Evolutionary conservation across 2,329 filamentous ascomycete genomes (phyloP).

Genomic region (Fusarium sp.): DNA sequence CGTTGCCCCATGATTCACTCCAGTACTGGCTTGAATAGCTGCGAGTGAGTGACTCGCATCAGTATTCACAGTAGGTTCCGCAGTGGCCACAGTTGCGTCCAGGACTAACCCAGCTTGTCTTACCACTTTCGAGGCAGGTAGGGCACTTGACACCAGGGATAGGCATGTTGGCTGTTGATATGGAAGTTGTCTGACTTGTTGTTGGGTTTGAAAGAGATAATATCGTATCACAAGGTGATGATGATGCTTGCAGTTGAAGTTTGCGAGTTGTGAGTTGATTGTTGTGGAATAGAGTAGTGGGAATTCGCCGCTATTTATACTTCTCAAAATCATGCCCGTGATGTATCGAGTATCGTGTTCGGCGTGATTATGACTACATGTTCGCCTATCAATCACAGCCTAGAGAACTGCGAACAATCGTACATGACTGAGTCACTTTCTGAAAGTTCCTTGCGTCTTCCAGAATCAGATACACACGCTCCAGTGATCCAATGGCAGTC

Average conservation of each 20-base stretch:
- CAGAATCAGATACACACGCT: neutral
- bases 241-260: neutral
- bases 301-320: neutral
- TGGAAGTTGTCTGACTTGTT: rapidly evolving
- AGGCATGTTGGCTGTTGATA: neutral
- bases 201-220: rapidly evolving
- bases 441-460: neutral
- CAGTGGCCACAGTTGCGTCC: neutral
- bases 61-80: neutral
- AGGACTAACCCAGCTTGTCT: neutral
- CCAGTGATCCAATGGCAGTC: neutral
- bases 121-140: neutral
- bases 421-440: neutral
- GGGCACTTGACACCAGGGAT: neutral
- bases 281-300: neutral
- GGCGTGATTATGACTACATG: neutral
- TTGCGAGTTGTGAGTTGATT: neutral
- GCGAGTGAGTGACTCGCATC: too few relatives aligned
- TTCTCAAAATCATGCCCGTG: rapidly evolving
- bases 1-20: too few relatives aligned
- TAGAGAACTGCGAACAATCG: neutral
- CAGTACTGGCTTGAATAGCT: too few relatives aligned
- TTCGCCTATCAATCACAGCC: neutral
- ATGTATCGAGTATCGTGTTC: neutral
- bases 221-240: neutral